Conservation (phyloP, 179 eudicot species). For the Patellifolia procumbens region DNA sequence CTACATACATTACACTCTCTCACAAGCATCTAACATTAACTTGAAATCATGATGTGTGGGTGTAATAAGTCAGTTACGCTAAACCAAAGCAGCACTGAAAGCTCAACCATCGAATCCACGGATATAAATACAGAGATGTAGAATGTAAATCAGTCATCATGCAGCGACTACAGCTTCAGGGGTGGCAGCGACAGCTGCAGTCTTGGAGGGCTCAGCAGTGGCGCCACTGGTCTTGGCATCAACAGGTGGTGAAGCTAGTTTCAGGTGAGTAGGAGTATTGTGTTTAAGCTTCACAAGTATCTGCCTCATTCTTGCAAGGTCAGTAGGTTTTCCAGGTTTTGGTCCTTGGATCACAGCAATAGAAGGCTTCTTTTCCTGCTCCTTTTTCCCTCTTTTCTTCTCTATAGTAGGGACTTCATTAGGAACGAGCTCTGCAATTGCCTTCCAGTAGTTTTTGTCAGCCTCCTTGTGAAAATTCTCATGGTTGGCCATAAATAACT, state of each 20-base stretch:
- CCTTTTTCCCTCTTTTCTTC: conserved; percentile 66
- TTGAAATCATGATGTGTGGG: not conserved
- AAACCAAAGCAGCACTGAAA: not conserved
- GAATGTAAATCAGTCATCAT: conserved; percentile 22
- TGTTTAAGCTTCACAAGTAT: conserved; percentile 73
- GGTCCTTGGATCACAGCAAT: conserved; percentile 75
- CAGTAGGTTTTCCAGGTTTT: conserved; percentile 84
- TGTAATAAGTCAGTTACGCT: not conserved
- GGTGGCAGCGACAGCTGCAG: conserved; percentile 21
- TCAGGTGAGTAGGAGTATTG: conserved; percentile 60
- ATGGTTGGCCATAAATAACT: conserved; percentile 51
- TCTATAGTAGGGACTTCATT: conserved; percentile 64
- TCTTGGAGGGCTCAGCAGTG: conserved; percentile 20
- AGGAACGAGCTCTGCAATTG: conserved; percentile 70
- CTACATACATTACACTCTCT: not conserved
- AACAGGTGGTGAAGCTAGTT: conserved; percentile 37
- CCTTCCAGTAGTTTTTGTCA: conserved; percentile 65
- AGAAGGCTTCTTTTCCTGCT: conserved; percentile 65
- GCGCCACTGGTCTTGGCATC: conserved; percentile 31
- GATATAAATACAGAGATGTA: conserved; percentile 13
- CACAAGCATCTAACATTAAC: not conserved
- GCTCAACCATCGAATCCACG: conserved; percentile 9
- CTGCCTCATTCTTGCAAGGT: conserved; percentile 77
- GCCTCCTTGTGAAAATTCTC: conserved; percentile 75
- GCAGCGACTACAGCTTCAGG: conserved; percentile 45